Evolutionary conservation across 2,329 filamentous ascomycete species (phyloP), one percentile per base, ranked within the genome.

Genomic region (Pyrenochaeta sp.): DNA sequence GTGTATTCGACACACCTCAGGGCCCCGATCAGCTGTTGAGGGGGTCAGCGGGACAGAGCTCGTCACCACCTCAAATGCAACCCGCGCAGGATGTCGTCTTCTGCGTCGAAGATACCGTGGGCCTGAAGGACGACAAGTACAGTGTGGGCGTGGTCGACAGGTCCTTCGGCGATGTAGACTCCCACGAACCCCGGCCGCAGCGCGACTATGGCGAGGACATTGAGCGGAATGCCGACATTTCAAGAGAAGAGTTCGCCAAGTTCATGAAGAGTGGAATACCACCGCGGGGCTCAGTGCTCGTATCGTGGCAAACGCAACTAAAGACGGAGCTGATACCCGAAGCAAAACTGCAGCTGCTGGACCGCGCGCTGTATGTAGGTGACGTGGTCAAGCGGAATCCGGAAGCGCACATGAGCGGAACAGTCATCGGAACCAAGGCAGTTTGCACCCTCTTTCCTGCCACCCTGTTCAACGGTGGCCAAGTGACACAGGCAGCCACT

Each of bases 281-380:
- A 0, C 83, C 85, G 2, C 78, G 78, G 50, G 82, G 82, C 55
- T 83, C 83, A 42, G 81, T 85, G 8, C 78, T 84, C 27, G 79
- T 87, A 10, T 75, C 77, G 68, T 79, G 83, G 83, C 65, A 80
- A 62, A 74, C 64, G 32, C 80, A 81, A 62, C 73, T 75, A 46
- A 72, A 67, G 51, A 75, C 78, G 2, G 76, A 80, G 54, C 69
- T 83, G 19, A 71, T 82, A 28, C 73, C 74, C 1, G 75, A 78
- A 48, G 64, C 79, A 10, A 78, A 81, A 25, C 74, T 88, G 43
- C 74, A 77, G 15, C 74, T 88, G 24, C 72, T 87, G 30, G 84
- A 86, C 71, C 81, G 86, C n/a, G 75, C 78, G 1, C 72, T 87
- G 13, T 78, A 81, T 48, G 80, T 86, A 15, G 86, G 86, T 27